A percentile compares a stretch with the other conserved stretches of the same genome.
These are phyloP conservation scores for Candida schatavii DNA, from an alignment of 805 yeast genomes.

Conservation along the genomic window DNA sequence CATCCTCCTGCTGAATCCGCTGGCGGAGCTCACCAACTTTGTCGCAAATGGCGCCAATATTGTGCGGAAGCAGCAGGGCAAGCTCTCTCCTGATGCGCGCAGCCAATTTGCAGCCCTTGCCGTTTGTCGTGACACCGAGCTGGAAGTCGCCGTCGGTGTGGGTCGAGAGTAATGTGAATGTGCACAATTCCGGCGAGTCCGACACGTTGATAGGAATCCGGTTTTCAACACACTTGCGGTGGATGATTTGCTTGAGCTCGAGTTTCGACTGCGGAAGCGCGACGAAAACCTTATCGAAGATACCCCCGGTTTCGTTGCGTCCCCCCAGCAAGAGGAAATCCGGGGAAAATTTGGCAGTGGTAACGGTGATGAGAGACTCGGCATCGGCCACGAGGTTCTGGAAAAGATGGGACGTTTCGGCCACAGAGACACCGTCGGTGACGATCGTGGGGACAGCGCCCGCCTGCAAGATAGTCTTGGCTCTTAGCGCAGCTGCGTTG, in stretches of 20 bases:
- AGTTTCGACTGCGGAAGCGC: constrained; percentile 33
- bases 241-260: constrained; percentile 40
- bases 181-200: constrained; percentile 67
- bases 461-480: constrained; percentile 44
- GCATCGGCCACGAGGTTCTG: neutral
- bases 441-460: constrained; percentile 41
- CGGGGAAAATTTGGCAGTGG: constrained; percentile 23
- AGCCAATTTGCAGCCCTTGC: constrained; percentile 87
- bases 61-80: constrained; percentile 59
- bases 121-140: constrained; percentile 79
- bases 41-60: constrained; percentile 66
- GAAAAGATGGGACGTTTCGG: neutral
- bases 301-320: constrained; percentile 53
- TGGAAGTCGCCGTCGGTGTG: constrained; percentile 71
- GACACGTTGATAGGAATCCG: constrained; percentile 83
- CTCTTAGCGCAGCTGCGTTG: constrained; percentile 45
- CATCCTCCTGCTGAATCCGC: constrained; percentile 53
- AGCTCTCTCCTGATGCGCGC: constrained; percentile 75
- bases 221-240: constrained; percentile 48
- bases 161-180: constrained; percentile 75
- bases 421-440: constrained; percentile 11
- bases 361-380: neutral
- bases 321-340: constrained; percentile 57
- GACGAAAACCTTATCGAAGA: constrained; percentile 79
- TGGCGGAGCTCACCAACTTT: constrained; percentile 67